Evolutionary conservation across 2,329 filamentous ascomycete species (phyloP), one percentile per base, ranked within the genome.

Genomic region (Colletotrichum sp.): DNA sequence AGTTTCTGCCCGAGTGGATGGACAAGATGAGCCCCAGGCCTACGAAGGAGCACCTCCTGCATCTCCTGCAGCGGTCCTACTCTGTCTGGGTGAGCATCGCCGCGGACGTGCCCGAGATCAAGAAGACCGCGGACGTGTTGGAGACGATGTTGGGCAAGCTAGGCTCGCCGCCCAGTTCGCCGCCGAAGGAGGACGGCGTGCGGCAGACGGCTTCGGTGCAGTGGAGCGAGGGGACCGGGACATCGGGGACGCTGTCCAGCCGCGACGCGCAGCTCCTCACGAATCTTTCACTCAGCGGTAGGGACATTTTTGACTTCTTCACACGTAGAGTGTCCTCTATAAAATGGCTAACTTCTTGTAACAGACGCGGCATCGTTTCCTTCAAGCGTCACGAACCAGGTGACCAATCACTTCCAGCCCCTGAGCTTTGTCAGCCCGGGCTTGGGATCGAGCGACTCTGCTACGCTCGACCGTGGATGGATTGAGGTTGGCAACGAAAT

Each of bases 111-210:
- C 78, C 81, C 3, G 88, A 89, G 71, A 83, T 87, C 62, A 84
- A 81, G 55, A 89, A 88, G 80, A 88, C 88, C 30, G 85, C 84
- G 13, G 84, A 86, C 43, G 85, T 88, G 8, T 79, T 90, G 69
- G 82, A 84, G 8, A 85, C 83, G 6, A 88, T 90, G 84, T 80
- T 90, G 39, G 80, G 81, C 4, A 88, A 85, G 77, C 81, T 89
- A 8, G 84, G 83, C 6, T 79, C 78, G 28, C 80, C 83, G 3
- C 79, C 83, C 10, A 78, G 79, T 15, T 71, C 77, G 16, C 70
- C 70, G 8, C 70, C 76, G 10, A 67, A 60, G 36, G 69, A 58
- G 7, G 34, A 55, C 18, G 67, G 68, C 13, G 64, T 66, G 55
- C 58, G 72, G 48, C 70, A 58, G 27, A 77, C 80, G 52, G 78